Base-by-base conservation (phyloP, 2,329 filamentous ascomycete species). In the Claviceps arundinis region DNA sequence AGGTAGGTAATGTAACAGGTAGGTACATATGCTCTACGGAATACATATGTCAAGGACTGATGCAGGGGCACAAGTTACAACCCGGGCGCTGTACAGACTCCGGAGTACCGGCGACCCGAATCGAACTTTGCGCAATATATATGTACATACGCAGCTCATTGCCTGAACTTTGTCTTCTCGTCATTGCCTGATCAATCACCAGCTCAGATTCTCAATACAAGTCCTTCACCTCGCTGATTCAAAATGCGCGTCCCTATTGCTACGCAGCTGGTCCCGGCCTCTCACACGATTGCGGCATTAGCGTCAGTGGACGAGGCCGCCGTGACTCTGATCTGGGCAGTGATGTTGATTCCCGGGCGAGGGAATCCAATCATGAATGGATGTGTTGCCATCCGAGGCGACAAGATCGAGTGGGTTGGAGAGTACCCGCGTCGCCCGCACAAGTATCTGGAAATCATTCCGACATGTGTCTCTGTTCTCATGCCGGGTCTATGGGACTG, bases 401-500 rank as follows among this genome's bases (percentile, higher is more conserved):
- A 64, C 46, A 56, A 64, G 41, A 71, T 70, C 53, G 64, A 60
- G 38, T 71, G 68, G 68, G 60, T 70, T 42, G 68, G 69, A 16
- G 38, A 51, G 16, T 54, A 52, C 43, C 11, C 22, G 24, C 37
- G 52, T 17, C 47, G 52, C 1, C 55, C 56, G 1, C 22, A 45
- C 47, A 38, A 61, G 1, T 56, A 62, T 24, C 48, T 57, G 40
- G 47, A 58, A 14, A 42, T 70, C 4, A 64, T 64, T 0, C 46
- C 54, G 2, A 58, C 60, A 8, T 69, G 68, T 58, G 70, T 76
- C 14, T 66, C 68, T 0, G 67, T 72, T 9, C 58, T 75, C 8
- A 71, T 78, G 63, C 74, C 75, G 0, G 75, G 75, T 2, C 66
- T 79, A 22, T 78, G 74, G 74, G 75, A 78, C 53, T 72, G 68